Percentiles rank a stretch among this genome's conserved stretches.
These are phyloP conservation scores for Nymphaea colorata DNA, from an alignment of 164 flowering plant genomes.

Conservation along the genomic window DNA sequence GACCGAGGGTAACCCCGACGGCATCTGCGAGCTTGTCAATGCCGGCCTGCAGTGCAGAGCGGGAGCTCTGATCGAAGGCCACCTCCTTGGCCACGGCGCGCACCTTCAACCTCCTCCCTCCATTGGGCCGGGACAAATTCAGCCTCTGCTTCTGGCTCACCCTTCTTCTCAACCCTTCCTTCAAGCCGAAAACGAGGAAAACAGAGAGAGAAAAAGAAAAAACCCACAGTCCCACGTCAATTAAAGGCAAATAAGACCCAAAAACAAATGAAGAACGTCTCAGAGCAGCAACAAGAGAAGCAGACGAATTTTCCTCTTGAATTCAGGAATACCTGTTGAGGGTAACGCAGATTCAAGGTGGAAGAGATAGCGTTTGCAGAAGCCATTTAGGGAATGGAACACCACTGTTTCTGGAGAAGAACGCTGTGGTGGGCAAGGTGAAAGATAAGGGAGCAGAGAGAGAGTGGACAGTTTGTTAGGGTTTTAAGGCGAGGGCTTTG, in stretches of 20 bases:
- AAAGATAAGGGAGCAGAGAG: no score
- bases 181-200: slow-evolving; percentile 1
- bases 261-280: neutral
- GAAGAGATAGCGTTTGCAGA: slow-evolving; percentile 59
- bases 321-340: slow-evolving; percentile 29
- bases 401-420: neutral
- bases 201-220: neutral
- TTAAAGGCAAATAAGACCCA: neutral
- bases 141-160: slow-evolving; percentile 29
- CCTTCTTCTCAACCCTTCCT: slow-evolving; percentile 43
- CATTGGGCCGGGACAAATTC: slow-evolving; percentile 24
- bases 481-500: slow-evolving; percentile 5
- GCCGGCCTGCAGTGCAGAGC: slow-evolving; percentile 75
- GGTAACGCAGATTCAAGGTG: slow-evolving; percentile 43
- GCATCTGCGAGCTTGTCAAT: slow-evolving; percentile 96
- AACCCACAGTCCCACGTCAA: neutral
- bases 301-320: neutral
- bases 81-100: slow-evolving; percentile 74
- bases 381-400: slow-evolving; percentile 33
- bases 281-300: neutral
- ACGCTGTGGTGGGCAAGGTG: no score
- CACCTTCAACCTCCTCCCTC: slow-evolving; percentile 34
- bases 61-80: slow-evolving; percentile 81
- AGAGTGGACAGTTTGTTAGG: neutral
- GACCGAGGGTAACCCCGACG: slow-evolving; percentile 95